A percentile compares a stretch with the other conserved stretches of the same genome.
Conservation (phyloP, 1,284 basidiomycete genomes). For the Wallemia hederae region DNA sequence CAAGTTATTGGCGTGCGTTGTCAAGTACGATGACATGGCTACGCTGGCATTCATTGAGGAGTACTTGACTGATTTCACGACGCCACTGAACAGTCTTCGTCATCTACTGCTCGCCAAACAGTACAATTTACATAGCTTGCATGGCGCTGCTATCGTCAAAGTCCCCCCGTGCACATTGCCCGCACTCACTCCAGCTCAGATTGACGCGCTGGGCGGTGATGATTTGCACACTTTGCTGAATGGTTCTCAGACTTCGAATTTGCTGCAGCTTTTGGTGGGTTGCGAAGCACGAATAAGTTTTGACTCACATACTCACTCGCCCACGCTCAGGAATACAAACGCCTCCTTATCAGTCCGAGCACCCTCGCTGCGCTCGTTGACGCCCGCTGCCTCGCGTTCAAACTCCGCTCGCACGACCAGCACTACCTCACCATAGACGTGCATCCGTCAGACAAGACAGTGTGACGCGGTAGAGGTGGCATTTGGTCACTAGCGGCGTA, state of each 20-base stretch:
- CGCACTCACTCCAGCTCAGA: not conserved
- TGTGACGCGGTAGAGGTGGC: no score
- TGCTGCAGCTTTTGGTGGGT: not conserved
- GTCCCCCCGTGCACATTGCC: not conserved
- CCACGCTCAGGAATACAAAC: not conserved
- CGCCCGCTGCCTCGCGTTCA: not conserved
- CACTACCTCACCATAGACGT: not conserved
- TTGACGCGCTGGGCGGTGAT: not conserved
- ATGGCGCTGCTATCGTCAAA: not conserved
- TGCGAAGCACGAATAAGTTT: not conserved
- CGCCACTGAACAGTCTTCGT: not conserved
- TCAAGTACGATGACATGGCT: not conserved
- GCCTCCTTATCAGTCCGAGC: not conserved
- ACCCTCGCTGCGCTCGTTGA: not conserved
- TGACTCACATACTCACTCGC: not conserved
- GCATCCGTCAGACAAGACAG: not conserved
- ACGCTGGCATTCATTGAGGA: not conserved
- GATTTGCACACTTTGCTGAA: not conserved
- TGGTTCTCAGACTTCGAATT: not conserved
- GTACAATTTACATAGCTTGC: not conserved
- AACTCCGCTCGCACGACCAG: not conserved
- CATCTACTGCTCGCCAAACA: not conserved
- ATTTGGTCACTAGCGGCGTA: no score
- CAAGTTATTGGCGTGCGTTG: not conserved
- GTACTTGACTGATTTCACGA: not conserved